Evolutionary conservation across 2,329 filamentous ascomycete genomes (phyloP), one percentile per base, ranked within the genome.

Genomic region (Penicillium fuscoglaucum): DNA sequence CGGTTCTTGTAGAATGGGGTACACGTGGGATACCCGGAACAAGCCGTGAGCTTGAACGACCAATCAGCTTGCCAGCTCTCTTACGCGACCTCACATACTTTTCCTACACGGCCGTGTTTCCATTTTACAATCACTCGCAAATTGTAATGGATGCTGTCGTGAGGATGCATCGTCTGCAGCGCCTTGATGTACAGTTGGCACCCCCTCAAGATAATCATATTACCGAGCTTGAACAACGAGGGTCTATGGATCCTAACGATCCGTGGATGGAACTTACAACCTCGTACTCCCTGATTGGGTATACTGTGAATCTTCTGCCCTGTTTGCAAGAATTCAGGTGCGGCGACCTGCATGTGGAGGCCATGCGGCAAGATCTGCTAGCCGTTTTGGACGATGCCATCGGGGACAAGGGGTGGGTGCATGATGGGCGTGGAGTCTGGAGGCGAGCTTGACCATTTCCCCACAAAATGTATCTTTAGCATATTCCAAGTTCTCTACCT

Each of bases 41-140:
- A 50, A 40, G 9, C 49, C 24, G 39, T 61, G 24, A 48, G 55
- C 39, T 41, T 26, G 33, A 53, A 45, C 33, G n/a, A 15, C 43
- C 33, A 15, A 19, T 55, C 26, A 50, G 60, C 15, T 65, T 84
- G 9, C 74, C 77, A 0, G 60, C 70, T 15, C 76, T 80, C 21
- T 72, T 89, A 48, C 78, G 77, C 5, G 63, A 61, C 9, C 61
- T 78, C 21, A 69, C 66, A 3, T 76, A 75, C 1, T 79, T 84
- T 59, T 74, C 76, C 55, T 90, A 90, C 68, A 80, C 87, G 3
- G 86, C 84, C 39, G 83, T 90, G 8, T 91, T 90, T 64, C 88
- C 89, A 0, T 84, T 87, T 37, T 80, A 82, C 48, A 81, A 82
- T 6, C 87, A 90, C 68, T 79, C 89, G 50, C 74, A 81, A 40